These are phyloP conservation scores for Ceratorhiza oryzae-sativae DNA, from an alignment of 1,284 basidiomycete genomes.

Conservation along the genomic window DNA sequence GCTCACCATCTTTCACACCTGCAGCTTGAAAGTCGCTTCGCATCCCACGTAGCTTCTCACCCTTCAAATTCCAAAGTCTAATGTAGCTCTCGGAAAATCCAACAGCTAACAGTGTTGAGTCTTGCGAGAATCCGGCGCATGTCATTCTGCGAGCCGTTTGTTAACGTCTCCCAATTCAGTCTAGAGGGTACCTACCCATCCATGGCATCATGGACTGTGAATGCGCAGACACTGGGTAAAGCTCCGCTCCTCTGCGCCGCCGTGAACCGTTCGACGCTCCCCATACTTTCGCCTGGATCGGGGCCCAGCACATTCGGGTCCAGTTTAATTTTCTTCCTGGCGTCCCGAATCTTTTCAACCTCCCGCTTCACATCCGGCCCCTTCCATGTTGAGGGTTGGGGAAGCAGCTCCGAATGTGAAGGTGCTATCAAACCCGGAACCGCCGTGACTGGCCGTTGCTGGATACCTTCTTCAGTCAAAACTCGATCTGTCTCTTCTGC, in stretches of 20 bases:
- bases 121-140: slow-evolving; percentile 88
- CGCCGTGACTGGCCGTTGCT: slow-evolving; percentile 46
- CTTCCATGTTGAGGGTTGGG: slow-evolving; percentile 82
- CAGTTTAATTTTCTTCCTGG: slow-evolving; percentile 85
- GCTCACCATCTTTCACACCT: slow-evolving; percentile 73
- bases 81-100: slow-evolving; percentile 98
- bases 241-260: slow-evolving; percentile 63
- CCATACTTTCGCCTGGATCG: slow-evolving; percentile 37
- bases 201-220: slow-evolving; percentile 88
- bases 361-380: slow-evolving; percentile 91
- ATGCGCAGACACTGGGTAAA: slow-evolving; percentile 89
- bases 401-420: slow-evolving; percentile 75
- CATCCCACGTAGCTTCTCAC: slow-evolving; percentile 82
- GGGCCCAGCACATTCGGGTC: slow-evolving; percentile 68
- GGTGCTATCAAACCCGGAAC: slow-evolving; percentile 55
- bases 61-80: slow-evolving; percentile 93
- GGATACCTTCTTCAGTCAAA: slow-evolving; percentile 50
- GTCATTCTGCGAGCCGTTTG: slow-evolving; percentile 66
- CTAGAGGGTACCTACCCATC: slow-evolving; percentile 72
- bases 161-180: not conserved
- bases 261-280: slow-evolving; percentile 57
- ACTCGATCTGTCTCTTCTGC: slow-evolving; percentile 78
- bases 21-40: slow-evolving; percentile 76
- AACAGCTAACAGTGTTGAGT: slow-evolving; percentile 93
- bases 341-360: slow-evolving; percentile 88